phyloP scores from a whole-genome alignment of 2,329 filamentous ascomycete species.

The Trichoderma semiorbis region DNA sequence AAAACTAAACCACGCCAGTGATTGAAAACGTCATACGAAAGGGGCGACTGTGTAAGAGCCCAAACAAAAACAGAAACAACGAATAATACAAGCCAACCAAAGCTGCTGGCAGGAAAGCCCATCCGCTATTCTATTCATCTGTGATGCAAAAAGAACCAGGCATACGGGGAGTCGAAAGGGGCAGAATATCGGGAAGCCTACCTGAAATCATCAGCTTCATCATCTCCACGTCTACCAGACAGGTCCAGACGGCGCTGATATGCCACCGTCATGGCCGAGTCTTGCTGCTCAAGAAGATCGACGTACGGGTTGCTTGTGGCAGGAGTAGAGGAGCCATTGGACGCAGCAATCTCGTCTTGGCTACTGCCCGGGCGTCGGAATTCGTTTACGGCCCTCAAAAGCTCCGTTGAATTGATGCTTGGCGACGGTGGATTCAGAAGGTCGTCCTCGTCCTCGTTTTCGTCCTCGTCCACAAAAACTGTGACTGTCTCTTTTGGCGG shows the following conservation, averaged over 20 bases:
- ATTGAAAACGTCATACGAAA: not conserved
- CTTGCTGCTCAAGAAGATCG: conserved; percentile 30
- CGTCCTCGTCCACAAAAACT: not conserved
- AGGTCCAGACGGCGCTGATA: conserved; percentile 30
- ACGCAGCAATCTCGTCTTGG: not conserved
- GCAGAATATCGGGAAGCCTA: conserved; percentile 22
- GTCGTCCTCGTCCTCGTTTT: not conserved
- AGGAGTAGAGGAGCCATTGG: conserved; percentile 20
- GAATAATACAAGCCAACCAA: not conserved
- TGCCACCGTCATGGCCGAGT: conserved; percentile 30
- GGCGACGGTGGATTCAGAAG: conserved; percentile 12
- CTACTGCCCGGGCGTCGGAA: not conserved
- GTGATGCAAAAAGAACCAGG: not conserved
- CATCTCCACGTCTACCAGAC: conserved; percentile 21
- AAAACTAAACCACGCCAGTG: not conserved
- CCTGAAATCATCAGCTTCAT: conserved; percentile 33
- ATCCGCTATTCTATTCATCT: not conserved
- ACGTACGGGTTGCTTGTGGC: conserved; percentile 30
- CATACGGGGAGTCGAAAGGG: not conserved
- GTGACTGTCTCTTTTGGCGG: not conserved
- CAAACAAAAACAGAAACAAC: not conserved
- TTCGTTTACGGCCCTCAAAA: not conserved
- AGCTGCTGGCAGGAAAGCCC: not conserved
- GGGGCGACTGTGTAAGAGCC: not conserved
- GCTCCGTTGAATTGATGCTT: not conserved